Base-by-base conservation (phyloP, 257 asterid genomes). In the Fraxinus americana region DNA sequence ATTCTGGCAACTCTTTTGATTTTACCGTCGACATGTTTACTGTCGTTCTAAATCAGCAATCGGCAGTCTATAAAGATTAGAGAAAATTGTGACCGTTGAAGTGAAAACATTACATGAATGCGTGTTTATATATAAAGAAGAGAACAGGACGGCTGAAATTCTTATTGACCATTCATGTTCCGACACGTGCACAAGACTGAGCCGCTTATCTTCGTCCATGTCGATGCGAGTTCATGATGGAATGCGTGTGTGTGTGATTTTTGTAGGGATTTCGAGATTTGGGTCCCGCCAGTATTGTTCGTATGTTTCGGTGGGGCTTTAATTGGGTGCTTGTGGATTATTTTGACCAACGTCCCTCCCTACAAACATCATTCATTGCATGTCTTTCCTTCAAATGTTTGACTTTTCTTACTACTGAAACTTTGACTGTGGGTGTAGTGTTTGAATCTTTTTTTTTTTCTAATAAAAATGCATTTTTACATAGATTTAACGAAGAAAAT, bases 141-240 rank as follows among this genome's bases (percentile, higher is more conserved):
- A 43, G 29, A 32, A 12, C 1, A 12, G 32, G 23, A 34, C 74
- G 79, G 39, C 67, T 4, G 35, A 19, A 35, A 76, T 30, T 27
- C 36, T 17, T 16, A 13, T 16, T 59, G 81, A 48, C 86, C 83
- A 75, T 3, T 76, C 3, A 67, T 10, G 1, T 0, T 50, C 1
- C 12, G 75, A 82, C 83, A 19, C 83, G 83, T 86, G 84, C 54
- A 29, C 1, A 0, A 3, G 1, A 34, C 50, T 71, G 67, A 78
- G 38, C 76, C 80, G 81, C 21, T 84, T 11, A 21, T 82, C 84
- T 85, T 81, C 67, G 76, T 78, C 84, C 86, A 83, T 69, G 87
- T 85, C 77, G 79, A 38, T 43, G 54, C 66, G 79, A 23, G 77
- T 67, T 41, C 6, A 41, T 61, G 57, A 77, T 71, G 72, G 78